Base-by-base conservation (phyloP, 345 rosid genomes). In the Ricinus communis region DNA sequence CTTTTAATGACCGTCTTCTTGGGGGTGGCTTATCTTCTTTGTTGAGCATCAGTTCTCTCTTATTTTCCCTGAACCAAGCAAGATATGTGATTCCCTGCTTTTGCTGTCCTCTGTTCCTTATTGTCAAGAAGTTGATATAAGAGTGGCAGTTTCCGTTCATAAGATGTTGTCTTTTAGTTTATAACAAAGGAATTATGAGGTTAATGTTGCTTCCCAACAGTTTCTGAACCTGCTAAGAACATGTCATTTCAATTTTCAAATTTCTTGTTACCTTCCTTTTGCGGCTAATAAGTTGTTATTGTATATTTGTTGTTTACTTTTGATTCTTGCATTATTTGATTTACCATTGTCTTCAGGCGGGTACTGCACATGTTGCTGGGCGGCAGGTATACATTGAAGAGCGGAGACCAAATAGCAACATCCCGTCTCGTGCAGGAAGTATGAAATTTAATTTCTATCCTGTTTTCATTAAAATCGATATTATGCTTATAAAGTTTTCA, bases 361-460 rank as follows among this genome's bases (percentile, higher is more conserved):
- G 86, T n/a, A 77, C 69, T 63, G 85, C 84, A 53, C 74, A 73
- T 65, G 87, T 87, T 52, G 86, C 85, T 18, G 91, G 88, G 61
- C 83, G 84, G 70, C 88, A 81, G 50, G 91, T 87, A 19, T 83
- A 82, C 75, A 86, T 89, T 49, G 95, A 89, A 75, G 91, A 84
- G 66, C 86, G 91, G 52, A 89, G 91, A 82, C 86, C 84, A 9
- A 87, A 84, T 67, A 84, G 82, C 82, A 81, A 78, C 68, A 80
- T 84, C 45, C 91, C 91, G 47, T 79, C 74, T 53, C 90, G 90
- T 70, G 84, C 80, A 51, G 87, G 85, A 83, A 87, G 90, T 89
- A 83, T 1, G 87, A 61, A 21, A 49, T 73, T 71, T 49, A 43
- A 24, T 60, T 60, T 40, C 18, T 5, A 3, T 31, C 1, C 66